Base-by-base conservation (phyloP, 1,284 basidiomycete genomes). In the Ceratobasidium sp. region DNA sequence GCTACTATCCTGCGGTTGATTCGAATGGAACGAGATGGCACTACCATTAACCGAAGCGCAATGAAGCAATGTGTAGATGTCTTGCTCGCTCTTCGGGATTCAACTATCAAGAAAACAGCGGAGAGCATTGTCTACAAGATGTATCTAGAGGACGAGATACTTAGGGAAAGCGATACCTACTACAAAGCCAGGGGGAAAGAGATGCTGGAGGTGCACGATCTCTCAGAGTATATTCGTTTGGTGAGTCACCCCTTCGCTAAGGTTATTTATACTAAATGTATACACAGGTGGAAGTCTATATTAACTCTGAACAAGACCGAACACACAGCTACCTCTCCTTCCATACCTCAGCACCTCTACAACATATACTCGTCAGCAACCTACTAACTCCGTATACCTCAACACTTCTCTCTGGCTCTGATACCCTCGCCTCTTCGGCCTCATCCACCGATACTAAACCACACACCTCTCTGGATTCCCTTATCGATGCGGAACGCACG, bases 61-160 rank as follows among this genome's bases (percentile, higher is more conserved):
- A 90, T 99, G 75, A 93, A 95, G 80, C 93, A 93, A 79, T 96
- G 93, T 76, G 91, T 98, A 50, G 95, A 97, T 74, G 92, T 99
- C 76, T 89, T 98, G 59, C 84, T 92, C 66, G 87, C 90, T 74
- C 87, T 97, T 44, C 84, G 86, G 1, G 87, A 89, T 60, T 73
- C 74, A 71, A 69, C 71, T 85, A 85, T 45, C 67, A 57, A 17
- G 76, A 74, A 77, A 65, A 75, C 14, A 60, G 76, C 1, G 85
- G 85, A 69, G 19, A 82, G 81, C 50, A 91, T 90, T 0, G 90
- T 99, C 7, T 99, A 99, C 84, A 89, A 91, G 78, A 87, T 88
- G 72, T 92, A 96, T 79, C 87, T 99, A 69, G 97, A 99, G 82
- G 94, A 94, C 0, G 87, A 89, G 0, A 89, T 99, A 76, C 84